Evolutionary conservation across 2,329 filamentous ascomycete genomes (phyloP).

Genomic region (Venturia asperata): DNA sequence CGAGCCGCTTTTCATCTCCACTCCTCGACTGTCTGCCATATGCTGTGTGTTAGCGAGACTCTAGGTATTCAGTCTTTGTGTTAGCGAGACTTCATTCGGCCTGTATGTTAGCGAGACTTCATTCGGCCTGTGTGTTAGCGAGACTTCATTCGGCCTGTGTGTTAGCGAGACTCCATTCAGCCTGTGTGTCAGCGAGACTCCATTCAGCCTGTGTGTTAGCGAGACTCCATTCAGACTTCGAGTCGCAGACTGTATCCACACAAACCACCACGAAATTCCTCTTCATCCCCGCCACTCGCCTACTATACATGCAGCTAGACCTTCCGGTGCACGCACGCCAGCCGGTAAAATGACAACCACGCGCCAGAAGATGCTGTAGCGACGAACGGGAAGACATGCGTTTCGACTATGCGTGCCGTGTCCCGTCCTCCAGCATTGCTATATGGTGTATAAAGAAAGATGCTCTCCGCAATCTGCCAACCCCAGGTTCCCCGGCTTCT

Average conservation of each 20-base stretch:
- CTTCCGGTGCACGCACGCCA: constrained; percentile 2
- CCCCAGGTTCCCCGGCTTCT: constrained; percentile 6
- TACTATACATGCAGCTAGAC: not conserved
- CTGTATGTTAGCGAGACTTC: not conserved
- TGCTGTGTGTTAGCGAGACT: not conserved
- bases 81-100: too few species aligned
- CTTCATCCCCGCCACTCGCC: not conserved
- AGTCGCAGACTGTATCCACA: not conserved
- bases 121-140: not conserved
- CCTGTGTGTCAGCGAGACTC: not conserved
- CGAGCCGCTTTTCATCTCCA: not conserved
- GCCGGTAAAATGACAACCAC: not conserved
- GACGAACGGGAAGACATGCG: not conserved
- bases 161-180: too few species aligned
- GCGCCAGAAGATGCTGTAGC: not conserved
- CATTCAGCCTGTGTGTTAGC: not conserved
- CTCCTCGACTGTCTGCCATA: too few species aligned
- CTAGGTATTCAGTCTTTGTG: too few species aligned
- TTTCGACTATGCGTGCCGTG: not conserved
- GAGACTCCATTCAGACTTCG: not conserved
- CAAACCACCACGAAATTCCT: not conserved
- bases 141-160: too few species aligned
- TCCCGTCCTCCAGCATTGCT: not conserved
- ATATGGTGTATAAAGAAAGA: not conserved
- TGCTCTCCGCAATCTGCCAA: constrained; percentile 5